phyloP scores from a whole-genome alignment of 495 filamentous ascomycete species.

The Aspergillus homomorphus region DNA sequence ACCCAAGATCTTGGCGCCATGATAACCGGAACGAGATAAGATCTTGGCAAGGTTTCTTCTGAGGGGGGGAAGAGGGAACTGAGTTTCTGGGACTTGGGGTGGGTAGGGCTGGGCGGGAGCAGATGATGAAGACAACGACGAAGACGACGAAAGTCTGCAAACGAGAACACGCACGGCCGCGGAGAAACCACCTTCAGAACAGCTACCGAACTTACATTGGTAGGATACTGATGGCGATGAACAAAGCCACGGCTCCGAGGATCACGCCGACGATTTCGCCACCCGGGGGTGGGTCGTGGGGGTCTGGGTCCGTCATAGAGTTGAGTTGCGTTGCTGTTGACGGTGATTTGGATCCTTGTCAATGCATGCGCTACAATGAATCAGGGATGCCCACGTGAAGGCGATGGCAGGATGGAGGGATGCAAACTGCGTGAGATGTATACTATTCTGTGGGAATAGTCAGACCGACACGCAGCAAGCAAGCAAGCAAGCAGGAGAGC shows the following conservation, averaged over 20 bases:
- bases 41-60: conserved; percentile 12
- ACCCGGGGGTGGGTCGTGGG: conserved; percentile 8
- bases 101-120: not conserved
- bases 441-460: not conserved
- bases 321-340: no score
- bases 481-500: not conserved
- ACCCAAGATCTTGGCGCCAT: conserved; percentile 1
- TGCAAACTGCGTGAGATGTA: not conserved
- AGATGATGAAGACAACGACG: not conserved
- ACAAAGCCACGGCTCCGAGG: conserved; percentile 32
- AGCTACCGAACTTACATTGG: conserved; percentile 39
- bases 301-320: not conserved
- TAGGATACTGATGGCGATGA: conserved; percentile 32
- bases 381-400: conserved; percentile 2
- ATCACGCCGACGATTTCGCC: conserved; percentile 34
- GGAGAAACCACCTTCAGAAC: not conserved
- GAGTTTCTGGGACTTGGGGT: no score
- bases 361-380: no score
- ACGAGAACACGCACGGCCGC: conserved; percentile 4
- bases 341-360: no score
- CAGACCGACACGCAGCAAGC: not conserved
- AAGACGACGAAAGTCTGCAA: conserved; percentile 8
- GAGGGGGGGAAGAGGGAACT: conserved; percentile 15
- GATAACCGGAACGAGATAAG: conserved; percentile 15
- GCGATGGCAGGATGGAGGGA: not conserved